phyloP scores from a whole-genome alignment of 495 filamentous ascomycete species.

The Rostrohypoxylon terebratum region DNA sequence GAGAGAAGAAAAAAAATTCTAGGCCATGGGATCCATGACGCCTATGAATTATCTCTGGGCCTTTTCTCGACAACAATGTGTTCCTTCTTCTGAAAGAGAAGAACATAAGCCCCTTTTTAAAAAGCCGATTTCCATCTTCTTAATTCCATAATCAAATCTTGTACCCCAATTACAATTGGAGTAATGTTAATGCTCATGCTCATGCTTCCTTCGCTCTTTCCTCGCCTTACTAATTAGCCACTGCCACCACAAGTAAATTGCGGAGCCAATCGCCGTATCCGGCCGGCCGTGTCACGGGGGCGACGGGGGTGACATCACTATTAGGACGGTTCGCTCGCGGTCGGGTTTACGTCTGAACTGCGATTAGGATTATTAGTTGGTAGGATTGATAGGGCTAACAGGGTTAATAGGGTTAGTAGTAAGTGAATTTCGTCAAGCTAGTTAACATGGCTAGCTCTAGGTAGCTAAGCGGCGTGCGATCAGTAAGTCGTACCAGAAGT shows the following conservation, averaged over 20 bases:
- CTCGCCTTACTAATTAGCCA: background rate
- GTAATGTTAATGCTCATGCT: too few relatives aligned
- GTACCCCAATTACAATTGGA: background rate
- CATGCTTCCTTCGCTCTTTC: slow-evolving; percentile 2
- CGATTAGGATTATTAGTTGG: background rate
- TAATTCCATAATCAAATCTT: background rate
- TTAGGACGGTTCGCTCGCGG: slow-evolving; percentile 9
- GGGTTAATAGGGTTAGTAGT: background rate
- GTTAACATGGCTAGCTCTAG: background rate
- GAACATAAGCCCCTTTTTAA: slow-evolving; percentile 1
- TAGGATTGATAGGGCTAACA: background rate
- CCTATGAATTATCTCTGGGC: background rate
- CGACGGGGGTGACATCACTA: slow-evolving; percentile 35
- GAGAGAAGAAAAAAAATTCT: background rate
- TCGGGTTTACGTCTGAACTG: background rate
- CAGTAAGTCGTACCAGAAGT: background rate
- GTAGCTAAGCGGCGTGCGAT: slow-evolving; percentile 1
- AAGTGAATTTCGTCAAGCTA: background rate
- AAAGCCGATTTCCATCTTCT: background rate
- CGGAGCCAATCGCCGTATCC: slow-evolving; percentile 23
- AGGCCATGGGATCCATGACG: background rate
- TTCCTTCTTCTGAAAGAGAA: background rate
- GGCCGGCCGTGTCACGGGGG: slow-evolving; percentile 9
- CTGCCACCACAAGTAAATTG: background rate
- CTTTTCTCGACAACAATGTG: background rate